These are phyloP conservation scores for Vachellia collinsii DNA, from an alignment of 306 rosid species.

Conservation along the genomic window DNA sequence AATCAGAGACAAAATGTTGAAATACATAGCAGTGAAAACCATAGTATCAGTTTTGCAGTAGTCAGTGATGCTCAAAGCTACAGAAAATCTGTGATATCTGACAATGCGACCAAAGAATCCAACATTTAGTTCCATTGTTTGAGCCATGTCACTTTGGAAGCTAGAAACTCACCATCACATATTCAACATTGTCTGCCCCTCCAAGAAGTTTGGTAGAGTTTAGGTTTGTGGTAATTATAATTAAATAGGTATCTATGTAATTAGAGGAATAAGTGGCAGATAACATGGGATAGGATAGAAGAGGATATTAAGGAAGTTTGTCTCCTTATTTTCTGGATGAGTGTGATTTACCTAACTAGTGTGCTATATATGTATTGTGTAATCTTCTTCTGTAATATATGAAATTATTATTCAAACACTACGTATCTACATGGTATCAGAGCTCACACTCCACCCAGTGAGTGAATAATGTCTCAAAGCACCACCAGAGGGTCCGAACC, in stretches of 20 bases:
- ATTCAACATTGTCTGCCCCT: neutral
- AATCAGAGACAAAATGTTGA: conserved; percentile 24
- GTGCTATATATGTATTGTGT: too few species aligned
- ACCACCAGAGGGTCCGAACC: conserved; percentile 77
- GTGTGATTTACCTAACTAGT: too few species aligned
- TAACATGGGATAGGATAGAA: too few species aligned
- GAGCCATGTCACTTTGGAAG: neutral
- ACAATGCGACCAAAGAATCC: neutral
- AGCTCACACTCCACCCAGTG: too few species aligned
- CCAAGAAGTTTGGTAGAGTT: neutral
- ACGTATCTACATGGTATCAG: too few species aligned
- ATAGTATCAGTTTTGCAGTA: neutral
- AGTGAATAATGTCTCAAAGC: conserved; percentile 43
- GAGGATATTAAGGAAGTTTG: too few species aligned
- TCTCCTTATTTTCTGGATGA: too few species aligned
- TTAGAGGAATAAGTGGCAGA: too few species aligned
- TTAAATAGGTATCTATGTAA: too few species aligned
- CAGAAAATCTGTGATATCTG: neutral
- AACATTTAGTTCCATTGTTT: conserved; percentile 8
- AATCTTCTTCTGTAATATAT: too few species aligned
- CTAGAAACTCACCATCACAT: too few species aligned
- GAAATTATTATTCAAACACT: too few species aligned
- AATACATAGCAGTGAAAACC: conserved; percentile 3
- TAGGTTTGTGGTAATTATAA: neutral
- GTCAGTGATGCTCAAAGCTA: neutral